Percentiles rank a stretch among this genome's conserved stretches.
Evolutionary conservation across 345 rosid genomes (phyloP).

Genomic region (Cardiospermum halicacabum): DNA sequence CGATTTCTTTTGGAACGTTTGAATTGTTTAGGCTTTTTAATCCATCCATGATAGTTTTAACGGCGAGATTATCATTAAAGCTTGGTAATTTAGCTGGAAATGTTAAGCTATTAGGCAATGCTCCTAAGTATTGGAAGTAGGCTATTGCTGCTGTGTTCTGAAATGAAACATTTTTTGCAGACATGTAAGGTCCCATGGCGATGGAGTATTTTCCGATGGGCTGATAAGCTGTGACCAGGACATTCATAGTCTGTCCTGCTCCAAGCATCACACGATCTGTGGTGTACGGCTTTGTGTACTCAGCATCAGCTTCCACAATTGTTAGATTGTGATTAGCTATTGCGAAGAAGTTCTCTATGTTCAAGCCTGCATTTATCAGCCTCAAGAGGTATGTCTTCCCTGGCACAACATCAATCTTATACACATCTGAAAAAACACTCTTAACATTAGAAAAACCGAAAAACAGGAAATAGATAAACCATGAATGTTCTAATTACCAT

Average conservation of each 20-base stretch:
- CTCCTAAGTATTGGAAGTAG: slow-evolving; percentile 59
- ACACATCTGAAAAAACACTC: slow-evolving; percentile 48
- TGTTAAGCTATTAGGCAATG: slow-evolving; percentile 37
- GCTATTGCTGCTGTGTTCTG: slow-evolving; percentile 61
- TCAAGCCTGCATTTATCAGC: slow-evolving; percentile 71
- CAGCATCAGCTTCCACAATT: slow-evolving; percentile 79
- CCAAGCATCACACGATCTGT: slow-evolving; percentile 75
- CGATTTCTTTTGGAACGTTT: slow-evolving; percentile 52
- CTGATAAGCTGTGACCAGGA: slow-evolving; percentile 79
- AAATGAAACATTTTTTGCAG: slow-evolving; percentile 51
- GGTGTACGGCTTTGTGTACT: slow-evolving; percentile 69
- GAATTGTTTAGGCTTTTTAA: slow-evolving; percentile 48
- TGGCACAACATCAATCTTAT: slow-evolving; percentile 51
- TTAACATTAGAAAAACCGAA: background rate
- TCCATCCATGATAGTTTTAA: slow-evolving; percentile 76
- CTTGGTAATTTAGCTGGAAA: slow-evolving; percentile 65
- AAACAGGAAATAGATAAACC: background rate
- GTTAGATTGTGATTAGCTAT: slow-evolving; percentile 75
- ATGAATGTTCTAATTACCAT: slow-evolving; percentile 35
- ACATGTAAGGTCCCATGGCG: slow-evolving; percentile 80
- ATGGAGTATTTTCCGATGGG: slow-evolving; percentile 63
- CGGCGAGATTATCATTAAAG: slow-evolving; percentile 64
- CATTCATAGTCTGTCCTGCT: slow-evolving; percentile 85
- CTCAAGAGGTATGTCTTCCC: slow-evolving; percentile 72
- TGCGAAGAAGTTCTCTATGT: slow-evolving; percentile 76